Evolutionary conservation across 2,329 filamentous ascomycete species (phyloP).

Genomic region (Hirsutella minnesotensis): DNA sequence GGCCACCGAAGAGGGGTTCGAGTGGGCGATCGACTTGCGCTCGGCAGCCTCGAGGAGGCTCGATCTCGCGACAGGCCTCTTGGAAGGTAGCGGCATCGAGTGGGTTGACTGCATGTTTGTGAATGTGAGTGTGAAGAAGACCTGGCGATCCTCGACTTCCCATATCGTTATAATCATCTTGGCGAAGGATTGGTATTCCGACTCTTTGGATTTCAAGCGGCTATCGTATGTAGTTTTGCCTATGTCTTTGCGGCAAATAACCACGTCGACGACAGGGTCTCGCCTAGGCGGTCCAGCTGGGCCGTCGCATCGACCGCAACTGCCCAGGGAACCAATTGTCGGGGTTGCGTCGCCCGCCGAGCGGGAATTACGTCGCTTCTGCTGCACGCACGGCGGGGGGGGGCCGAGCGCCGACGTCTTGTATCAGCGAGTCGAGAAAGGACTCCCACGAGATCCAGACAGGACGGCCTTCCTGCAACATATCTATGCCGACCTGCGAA

Average conservation of each 20-base stretch:
- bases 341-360: constrained; percentile 26
- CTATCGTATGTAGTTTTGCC: constrained; percentile 25
- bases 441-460: constrained; percentile 48
- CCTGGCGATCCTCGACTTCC: constrained; percentile 53
- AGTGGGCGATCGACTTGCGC: constrained; percentile 28
- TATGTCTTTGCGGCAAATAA: constrained; percentile 42
- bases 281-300: constrained; percentile 24
- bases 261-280: constrained; percentile 56
- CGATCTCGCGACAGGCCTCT: constrained; percentile 25
- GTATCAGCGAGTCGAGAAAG: constrained; percentile 42
- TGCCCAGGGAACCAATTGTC: constrained; percentile 13
- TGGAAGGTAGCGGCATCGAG: constrained; percentile 18
- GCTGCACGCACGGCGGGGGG: constrained; percentile 11
- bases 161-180: constrained; percentile 71
- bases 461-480: constrained; percentile 54
- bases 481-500: constrained; percentile 59
- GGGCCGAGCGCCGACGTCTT: constrained; percentile 25
- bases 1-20: constrained; percentile 32
- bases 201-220: constrained; percentile 21
- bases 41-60: constrained; percentile 34
- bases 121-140: constrained; percentile 65
- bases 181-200: constrained; percentile 39
- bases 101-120: constrained; percentile 42
- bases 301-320: constrained; percentile 20
- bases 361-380: constrained; percentile 9